Conservation (phyloP, 2,329 filamentous ascomycete species). For the Colletotrichum horii region DNA sequence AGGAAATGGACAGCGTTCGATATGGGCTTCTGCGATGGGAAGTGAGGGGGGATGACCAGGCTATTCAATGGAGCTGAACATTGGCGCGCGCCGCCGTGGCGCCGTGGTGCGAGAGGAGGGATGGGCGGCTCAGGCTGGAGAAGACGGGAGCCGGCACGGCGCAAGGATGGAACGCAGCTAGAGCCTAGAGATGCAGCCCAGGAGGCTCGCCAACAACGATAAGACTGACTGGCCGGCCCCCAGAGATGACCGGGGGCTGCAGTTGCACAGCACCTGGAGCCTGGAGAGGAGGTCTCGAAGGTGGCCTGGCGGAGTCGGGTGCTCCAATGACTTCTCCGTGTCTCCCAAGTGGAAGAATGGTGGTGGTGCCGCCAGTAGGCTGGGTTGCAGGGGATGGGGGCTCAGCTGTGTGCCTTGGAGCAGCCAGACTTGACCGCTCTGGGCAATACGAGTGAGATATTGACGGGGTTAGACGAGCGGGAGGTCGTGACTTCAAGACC, state of each 20-base stretch:
- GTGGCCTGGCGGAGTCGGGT: conserved; percentile 8
- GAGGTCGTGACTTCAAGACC: background rate
- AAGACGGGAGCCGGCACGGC: conserved; percentile 4
- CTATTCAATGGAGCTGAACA: conserved; percentile 18
- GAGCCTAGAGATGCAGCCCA: background rate
- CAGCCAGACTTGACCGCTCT: background rate
- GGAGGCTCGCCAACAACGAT: background rate
- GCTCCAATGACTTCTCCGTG: background rate
- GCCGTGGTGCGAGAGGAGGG: background rate
- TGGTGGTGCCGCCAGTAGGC: background rate
- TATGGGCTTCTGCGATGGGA: background rate
- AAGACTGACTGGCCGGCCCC: background rate
- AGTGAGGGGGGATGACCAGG: conserved; percentile 16
- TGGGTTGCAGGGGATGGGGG: conserved; percentile 6
- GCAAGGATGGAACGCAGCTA: conserved; percentile 1
- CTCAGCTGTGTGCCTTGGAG: conserved; percentile 12
- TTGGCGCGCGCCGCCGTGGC: background rate
- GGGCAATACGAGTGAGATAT: background rate
- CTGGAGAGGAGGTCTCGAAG: conserved; percentile 6
- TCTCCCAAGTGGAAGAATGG: background rate
- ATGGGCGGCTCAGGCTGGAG: background rate
- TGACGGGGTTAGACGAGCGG: background rate
- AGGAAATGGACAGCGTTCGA: background rate
- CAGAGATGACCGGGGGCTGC: background rate
- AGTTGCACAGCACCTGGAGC: conserved; percentile 12